Percentiles rank a stretch among this genome's conserved stretches.
phyloP scores from a whole-genome alignment of 345 rosid genomes.

The Hibiscus syriacus region DNA sequence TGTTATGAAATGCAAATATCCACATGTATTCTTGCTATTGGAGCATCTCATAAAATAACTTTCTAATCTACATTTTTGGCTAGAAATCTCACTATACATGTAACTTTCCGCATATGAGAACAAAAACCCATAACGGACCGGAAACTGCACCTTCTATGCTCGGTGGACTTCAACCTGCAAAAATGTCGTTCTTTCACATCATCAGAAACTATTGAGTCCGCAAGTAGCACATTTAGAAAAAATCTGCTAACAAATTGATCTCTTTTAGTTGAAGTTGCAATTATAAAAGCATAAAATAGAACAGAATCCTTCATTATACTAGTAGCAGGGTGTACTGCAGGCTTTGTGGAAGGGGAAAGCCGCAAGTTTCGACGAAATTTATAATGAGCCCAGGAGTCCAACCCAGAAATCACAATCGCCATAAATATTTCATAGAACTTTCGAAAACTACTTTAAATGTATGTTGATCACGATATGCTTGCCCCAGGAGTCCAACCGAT shows the following conservation, averaged over 20 bases:
- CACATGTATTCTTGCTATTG: conserved; percentile 16
- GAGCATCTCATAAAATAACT: conserved; percentile 18
- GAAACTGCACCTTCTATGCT: conserved; percentile 4
- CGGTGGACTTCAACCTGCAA: conserved; percentile 25
- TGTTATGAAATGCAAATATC: conserved; percentile 14
- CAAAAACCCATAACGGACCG: too few species aligned
- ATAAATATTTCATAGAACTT: background rate
- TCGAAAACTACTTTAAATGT: conserved; percentile 44
- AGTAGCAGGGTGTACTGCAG: background rate
- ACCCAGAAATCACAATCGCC: background rate
- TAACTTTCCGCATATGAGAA: too few species aligned
- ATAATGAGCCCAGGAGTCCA: too few species aligned
- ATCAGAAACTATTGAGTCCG: background rate
- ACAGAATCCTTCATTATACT: background rate
- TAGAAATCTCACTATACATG: conserved; percentile 27
- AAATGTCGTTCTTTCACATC: too few species aligned
- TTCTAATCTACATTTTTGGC: conserved; percentile 21
- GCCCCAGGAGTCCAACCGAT: conserved; percentile 41
- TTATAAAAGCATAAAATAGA: background rate
- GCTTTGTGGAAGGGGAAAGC: background rate
- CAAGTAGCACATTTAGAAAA: background rate
- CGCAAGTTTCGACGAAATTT: background rate
- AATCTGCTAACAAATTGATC: background rate
- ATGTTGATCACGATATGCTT: conserved; percentile 34
- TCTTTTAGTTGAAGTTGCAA: background rate